phyloP scores from a whole-genome alignment of 345 rosid genomes.

The Linum tenue region DNA sequence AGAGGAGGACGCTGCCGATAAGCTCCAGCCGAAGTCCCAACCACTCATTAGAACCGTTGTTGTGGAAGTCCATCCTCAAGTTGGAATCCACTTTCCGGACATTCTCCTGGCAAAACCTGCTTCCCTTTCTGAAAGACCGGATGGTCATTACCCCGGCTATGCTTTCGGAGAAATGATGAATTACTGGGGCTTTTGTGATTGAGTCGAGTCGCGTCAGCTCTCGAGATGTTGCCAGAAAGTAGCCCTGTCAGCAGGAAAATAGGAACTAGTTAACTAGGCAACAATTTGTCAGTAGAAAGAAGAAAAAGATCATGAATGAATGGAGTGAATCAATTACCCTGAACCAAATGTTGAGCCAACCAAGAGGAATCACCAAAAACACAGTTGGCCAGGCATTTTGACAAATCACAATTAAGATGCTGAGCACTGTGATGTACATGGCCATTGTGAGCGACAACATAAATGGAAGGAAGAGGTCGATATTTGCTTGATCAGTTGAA shows the following conservation, averaged over 20 bases:
- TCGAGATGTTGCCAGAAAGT: slow-evolving; percentile 75
- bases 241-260: slow-evolving; percentile 35
- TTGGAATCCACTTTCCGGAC: slow-evolving; percentile 57
- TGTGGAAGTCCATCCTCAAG: slow-evolving; percentile 85
- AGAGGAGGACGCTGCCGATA: slow-evolving; percentile 68
- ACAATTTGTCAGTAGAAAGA: background rate
- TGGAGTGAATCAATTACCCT: slow-evolving; percentile 46
- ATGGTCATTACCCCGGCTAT: slow-evolving; percentile 84
- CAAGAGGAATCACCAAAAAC: slow-evolving; percentile 73
- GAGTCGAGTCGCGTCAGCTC: slow-evolving; percentile 90
- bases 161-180: slow-evolving; percentile 95
- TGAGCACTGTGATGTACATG: slow-evolving; percentile 62
- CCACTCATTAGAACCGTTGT: slow-evolving; percentile 87
- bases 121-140: slow-evolving; percentile 58
- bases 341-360: slow-evolving; percentile 80
- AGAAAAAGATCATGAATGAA: background rate
- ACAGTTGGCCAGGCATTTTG: slow-evolving; percentile 93
- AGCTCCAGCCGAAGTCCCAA: slow-evolving; percentile 78
- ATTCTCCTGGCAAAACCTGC: slow-evolving; percentile 53
- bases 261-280: background rate
- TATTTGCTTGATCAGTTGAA: slow-evolving; percentile 72
- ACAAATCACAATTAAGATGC: slow-evolving; percentile 78
- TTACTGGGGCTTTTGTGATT: slow-evolving; percentile 87
- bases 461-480: slow-evolving; percentile 72
- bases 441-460: slow-evolving; percentile 40